Conservation (phyloP, 1,284 basidiomycete species). For the Tilletia indica region DNA sequence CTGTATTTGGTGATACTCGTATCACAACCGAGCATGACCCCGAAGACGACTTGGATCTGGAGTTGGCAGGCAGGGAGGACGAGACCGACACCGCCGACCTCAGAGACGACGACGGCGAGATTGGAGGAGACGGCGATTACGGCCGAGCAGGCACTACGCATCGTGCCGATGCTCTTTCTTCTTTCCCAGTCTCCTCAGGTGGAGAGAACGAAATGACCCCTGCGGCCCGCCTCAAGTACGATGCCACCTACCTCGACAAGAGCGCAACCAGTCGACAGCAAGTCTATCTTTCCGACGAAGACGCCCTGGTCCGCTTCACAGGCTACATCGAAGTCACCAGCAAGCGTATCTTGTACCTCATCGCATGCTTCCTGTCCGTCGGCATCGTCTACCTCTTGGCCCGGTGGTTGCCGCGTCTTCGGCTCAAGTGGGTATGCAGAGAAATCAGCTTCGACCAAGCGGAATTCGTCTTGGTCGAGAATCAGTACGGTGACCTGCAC, state of each 20-base stretch:
- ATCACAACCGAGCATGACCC: conserved; percentile 40
- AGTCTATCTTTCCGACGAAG: conserved; percentile 86
- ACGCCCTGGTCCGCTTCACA: conserved; percentile 80
- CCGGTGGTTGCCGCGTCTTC: conserved; percentile 86
- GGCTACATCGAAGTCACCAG: conserved; percentile 75
- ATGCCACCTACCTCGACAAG: conserved; percentile 49
- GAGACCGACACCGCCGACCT: conserved; percentile 10
- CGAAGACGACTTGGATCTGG: conserved; percentile 45
- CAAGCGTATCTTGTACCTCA: conserved; percentile 71
- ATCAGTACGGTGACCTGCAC: conserved; percentile 54
- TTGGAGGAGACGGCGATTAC: conserved; percentile 20
- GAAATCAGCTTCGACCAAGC: conserved; percentile 80
- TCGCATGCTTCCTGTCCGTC: conserved; percentile 69
- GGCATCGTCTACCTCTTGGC: conserved; percentile 80
- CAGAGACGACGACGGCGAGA: conserved; percentile 25
- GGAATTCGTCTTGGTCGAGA: conserved; percentile 77
- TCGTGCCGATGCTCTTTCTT: neutral
- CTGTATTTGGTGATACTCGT: conserved; percentile 51
- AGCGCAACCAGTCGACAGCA: conserved; percentile 65
- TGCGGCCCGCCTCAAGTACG: conserved; percentile 19
- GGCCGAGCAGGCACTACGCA: neutral
- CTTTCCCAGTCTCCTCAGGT: neutral
- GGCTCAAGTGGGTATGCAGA: conserved; percentile 81
- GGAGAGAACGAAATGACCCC: conserved; percentile 7
- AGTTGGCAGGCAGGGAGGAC: conserved; percentile 34